These are phyloP conservation scores for Graphilbum sp. DNA, from an alignment of 2,329 filamentous ascomycete species.

Conservation along the genomic window DNA sequence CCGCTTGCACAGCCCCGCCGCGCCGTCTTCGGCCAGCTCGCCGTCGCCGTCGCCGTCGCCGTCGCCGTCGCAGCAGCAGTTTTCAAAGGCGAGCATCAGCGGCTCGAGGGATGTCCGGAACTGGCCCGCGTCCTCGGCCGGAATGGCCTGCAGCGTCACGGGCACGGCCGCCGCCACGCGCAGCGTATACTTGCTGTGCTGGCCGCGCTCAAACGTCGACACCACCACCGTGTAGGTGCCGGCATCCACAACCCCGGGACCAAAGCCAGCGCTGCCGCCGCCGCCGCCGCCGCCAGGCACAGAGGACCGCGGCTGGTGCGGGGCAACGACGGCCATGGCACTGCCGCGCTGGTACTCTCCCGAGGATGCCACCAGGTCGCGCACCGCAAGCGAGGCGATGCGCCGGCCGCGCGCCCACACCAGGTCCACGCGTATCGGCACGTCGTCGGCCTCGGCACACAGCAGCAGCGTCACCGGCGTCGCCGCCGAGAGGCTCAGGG, in stretches of 20 bases:
- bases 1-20: constrained; percentile 20
- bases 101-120: constrained; percentile 43
- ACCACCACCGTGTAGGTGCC: constrained; percentile 79
- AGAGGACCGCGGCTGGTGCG: background rate
- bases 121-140: constrained; percentile 59
- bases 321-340: constrained; percentile 43
- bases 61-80: background rate
- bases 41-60: too few relatives aligned
- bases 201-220: constrained; percentile 75
- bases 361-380: constrained; percentile 68
- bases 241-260: constrained; percentile 32
- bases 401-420: constrained; percentile 55
- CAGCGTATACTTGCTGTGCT: constrained; percentile 58
- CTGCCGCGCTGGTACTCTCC: constrained; percentile 79
- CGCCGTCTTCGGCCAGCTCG: constrained; percentile 11
- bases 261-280: constrained; percentile 8
- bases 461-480: constrained; percentile 59
- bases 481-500: constrained; percentile 37
- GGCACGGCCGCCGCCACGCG: constrained; percentile 47
- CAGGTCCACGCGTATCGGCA: constrained; percentile 72
- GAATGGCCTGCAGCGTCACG: constrained; percentile 42
- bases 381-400: constrained; percentile 49
- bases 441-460: constrained; percentile 45
- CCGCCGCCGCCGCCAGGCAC: constrained; percentile 1
- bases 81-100: constrained; percentile 18